phyloP scores from a whole-genome alignment of 306 rosid genomes.

The Abrus pulchellus region DNA sequence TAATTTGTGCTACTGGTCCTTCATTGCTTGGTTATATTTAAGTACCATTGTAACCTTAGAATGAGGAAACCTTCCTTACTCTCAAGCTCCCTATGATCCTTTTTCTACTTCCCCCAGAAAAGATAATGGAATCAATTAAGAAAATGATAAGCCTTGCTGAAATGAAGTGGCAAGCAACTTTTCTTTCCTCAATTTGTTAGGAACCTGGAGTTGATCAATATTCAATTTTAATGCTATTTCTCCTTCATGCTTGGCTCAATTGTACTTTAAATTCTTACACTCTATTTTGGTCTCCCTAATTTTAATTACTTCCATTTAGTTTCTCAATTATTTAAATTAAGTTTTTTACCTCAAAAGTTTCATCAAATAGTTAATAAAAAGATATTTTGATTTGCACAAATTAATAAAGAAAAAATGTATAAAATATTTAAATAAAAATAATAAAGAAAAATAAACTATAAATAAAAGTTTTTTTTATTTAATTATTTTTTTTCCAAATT shows the following conservation, averaged over 20 bases:
- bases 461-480: no score
- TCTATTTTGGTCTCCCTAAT: no score
- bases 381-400: no score
- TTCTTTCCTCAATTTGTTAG: neutral
- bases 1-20: neutral
- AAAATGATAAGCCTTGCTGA: conserved; percentile 18
- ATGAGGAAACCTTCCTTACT: neutral
- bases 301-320: no score
- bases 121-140: conserved; percentile 11
- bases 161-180: conserved; percentile 10
- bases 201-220: conserved; percentile 2
- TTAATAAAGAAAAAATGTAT: no score
- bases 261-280: no score
- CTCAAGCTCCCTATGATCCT: neutral
- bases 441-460: no score
- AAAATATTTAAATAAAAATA: no score
- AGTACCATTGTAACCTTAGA: neutral
- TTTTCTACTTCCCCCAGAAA: neutral
- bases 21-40: conserved; percentile 11
- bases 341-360: no score
- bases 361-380: no score
- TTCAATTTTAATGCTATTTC: conserved; percentile 17
- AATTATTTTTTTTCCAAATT: no score
- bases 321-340: no score
- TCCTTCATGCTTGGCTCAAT: neutral